phyloP scores from a whole-genome alignment of 2,329 filamentous ascomycete species.

The Cercospora brassicicola region DNA sequence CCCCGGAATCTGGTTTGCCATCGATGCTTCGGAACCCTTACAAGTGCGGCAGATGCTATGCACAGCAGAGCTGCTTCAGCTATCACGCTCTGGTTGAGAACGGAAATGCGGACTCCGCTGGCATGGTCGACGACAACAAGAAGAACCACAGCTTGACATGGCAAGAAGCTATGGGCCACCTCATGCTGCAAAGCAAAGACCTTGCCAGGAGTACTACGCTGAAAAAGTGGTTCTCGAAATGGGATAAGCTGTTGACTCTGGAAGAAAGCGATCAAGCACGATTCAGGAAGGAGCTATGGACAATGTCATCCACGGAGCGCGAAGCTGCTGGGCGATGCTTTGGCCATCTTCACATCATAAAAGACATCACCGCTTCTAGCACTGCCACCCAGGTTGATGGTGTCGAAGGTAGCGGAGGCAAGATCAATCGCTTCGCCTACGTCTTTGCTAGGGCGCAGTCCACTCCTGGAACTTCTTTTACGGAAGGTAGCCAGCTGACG shows the following conservation, averaged over 20 bases:
- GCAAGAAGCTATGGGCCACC: conserved; percentile 65
- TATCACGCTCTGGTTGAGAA: conserved; percentile 89
- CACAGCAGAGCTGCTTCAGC: conserved; percentile 84
- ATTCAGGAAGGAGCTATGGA: conserved; percentile 88
- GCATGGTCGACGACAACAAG: conserved; percentile 66
- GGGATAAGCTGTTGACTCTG: conserved; percentile 89
- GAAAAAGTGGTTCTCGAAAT: conserved; percentile 85
- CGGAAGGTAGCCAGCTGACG: conserved; percentile 77
- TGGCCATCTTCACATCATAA: conserved; percentile 76
- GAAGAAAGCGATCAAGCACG: conserved; percentile 90
- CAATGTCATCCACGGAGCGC: conserved; percentile 84
- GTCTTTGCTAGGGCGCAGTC: conserved; percentile 66
- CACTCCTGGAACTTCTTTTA: conserved; percentile 70
- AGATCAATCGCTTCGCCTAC: conserved; percentile 91
- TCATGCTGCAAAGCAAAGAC: conserved; percentile 23
- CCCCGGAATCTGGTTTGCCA: conserved; percentile 65
- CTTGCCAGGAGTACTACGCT: conserved; percentile 64
- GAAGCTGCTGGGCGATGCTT: conserved; percentile 90
- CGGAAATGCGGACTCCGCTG: conserved; percentile 77
- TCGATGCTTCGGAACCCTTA: conserved; percentile 81
- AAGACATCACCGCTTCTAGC: conserved; percentile 31
- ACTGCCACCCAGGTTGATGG: conserved; percentile 29
- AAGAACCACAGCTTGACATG: conserved; percentile 53
- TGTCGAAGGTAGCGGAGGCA: conserved; percentile 54
- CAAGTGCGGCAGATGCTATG: conserved; percentile 84